Percentiles rank a stretch among this genome's conserved stretches.
These are phyloP conservation scores for Phytomonas serpens DNA, from an alignment of 208 protist genomes.

Conservation along the genomic window DNA sequence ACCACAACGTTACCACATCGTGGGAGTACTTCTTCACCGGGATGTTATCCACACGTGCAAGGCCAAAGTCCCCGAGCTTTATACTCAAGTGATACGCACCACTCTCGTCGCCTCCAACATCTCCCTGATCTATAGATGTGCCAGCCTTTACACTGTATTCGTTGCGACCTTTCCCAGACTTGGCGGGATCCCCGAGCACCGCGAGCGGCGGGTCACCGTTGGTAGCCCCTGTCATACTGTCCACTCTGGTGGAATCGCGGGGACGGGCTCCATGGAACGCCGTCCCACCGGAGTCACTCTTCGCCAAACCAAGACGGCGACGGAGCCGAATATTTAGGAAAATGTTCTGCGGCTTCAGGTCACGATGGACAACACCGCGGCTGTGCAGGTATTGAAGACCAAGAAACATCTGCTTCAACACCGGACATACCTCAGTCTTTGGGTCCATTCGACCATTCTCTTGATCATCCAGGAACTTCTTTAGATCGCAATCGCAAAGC, in stretches of 20 bases:
- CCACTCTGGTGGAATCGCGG: too few species aligned
- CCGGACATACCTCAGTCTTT: slow-evolving; percentile 38
- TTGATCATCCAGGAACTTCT: slow-evolving; percentile 91
- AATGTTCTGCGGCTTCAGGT: slow-evolving; percentile 90
- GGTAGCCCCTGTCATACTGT: too few species aligned
- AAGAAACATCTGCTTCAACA: slow-evolving; percentile 74
- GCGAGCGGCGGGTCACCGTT: too few species aligned
- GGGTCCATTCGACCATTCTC: slow-evolving; percentile 25
- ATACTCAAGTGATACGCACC: slow-evolving; percentile 28
- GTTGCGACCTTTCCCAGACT: slow-evolving; percentile 11
- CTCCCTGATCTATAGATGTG: too few species aligned
- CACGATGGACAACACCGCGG: slow-evolving; percentile 78
- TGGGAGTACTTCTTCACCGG: slow-evolving; percentile 91
- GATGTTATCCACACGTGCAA: slow-evolving; percentile 81
- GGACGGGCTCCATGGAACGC: too few species aligned
- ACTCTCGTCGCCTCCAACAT: background rate
- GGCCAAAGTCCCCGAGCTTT: slow-evolving; percentile 88
- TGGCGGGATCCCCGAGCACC: slow-evolving; percentile 1
- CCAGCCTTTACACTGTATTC: too few species aligned
- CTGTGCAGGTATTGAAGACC: slow-evolving; percentile 73
- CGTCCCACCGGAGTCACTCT: too few species aligned
- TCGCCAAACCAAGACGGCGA: background rate
- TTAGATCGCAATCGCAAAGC: slow-evolving; percentile 95
- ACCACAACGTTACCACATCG: slow-evolving; percentile 93
- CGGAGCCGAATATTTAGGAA: slow-evolving; percentile 49